Evolutionary conservation across 345 rosid genomes (phyloP).

Genomic region (Crucihimalaya himalaica): DNA sequence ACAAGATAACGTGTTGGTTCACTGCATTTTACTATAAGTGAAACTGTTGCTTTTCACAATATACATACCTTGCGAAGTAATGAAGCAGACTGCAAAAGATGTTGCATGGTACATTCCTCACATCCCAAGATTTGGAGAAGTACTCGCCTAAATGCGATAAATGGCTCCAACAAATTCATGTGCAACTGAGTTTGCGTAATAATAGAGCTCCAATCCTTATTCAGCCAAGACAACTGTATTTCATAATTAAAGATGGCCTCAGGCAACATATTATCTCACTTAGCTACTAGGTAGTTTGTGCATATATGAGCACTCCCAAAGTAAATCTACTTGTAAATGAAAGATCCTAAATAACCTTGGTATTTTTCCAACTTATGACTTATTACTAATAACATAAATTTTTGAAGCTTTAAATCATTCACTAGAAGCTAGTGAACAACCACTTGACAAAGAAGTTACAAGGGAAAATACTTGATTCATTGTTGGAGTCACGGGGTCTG

Average conservation of each 20-base stretch:
- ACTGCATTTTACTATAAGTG: slow-evolving; percentile 5
- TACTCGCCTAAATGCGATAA: slow-evolving; percentile 83
- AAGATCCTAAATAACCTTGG: neutral
- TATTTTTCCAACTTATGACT: slow-evolving; percentile 3
- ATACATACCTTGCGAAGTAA: slow-evolving; percentile 86
- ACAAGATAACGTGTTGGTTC: slow-evolving; percentile 30
- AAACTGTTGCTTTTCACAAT: slow-evolving; percentile 14
- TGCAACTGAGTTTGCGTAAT: slow-evolving; percentile 73
- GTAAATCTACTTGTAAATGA: slow-evolving; percentile 10
- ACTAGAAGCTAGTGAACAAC: slow-evolving; percentile 19
- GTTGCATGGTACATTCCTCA: slow-evolving; percentile 55
- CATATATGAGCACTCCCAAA: slow-evolving; percentile 11
- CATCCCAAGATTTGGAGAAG: slow-evolving; percentile 81
- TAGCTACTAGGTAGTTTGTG: slow-evolving; percentile 9
- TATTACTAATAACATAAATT: slow-evolving; percentile 10
- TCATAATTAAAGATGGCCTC: slow-evolving; percentile 34
- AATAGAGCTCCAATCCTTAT: slow-evolving; percentile 73
- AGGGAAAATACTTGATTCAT: slow-evolving; percentile 58
- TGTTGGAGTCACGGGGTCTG: slow-evolving; percentile 67
- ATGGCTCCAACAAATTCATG: slow-evolving; percentile 92
- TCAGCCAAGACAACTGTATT: slow-evolving; percentile 72
- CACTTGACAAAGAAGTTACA: slow-evolving; percentile 9
- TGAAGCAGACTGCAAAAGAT: slow-evolving; percentile 91
- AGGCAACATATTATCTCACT: slow-evolving; percentile 25
- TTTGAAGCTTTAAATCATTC: slow-evolving; percentile 24